Base-by-base conservation (phyloP, 2,329 filamentous ascomycete genomes). In the Amauroascus verrucosus region DNA sequence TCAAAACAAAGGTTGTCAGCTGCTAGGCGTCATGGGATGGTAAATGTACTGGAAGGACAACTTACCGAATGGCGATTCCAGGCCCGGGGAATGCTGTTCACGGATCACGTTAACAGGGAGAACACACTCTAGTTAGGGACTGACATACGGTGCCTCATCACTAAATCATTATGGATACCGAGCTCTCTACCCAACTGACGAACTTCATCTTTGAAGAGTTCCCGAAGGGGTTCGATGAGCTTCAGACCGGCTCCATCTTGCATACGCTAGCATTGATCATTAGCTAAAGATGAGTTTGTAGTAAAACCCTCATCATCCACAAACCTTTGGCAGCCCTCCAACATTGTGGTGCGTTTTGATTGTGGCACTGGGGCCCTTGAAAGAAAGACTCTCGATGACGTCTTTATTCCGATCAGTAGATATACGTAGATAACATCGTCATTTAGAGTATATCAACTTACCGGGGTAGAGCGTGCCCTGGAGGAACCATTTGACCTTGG, bases 141-240 rank as follows among this genome's bases (percentile, higher is more conserved):
- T 45, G 13, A 43, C 40, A 7, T 30, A 45, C 41, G 84, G 62
- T 88, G 85, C 41, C 86, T 74, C 81, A 82, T 86, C 56, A 88
- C 82, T n/a, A 88, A 79, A n/a, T 86, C 78, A 56, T 85, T 77
- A 32, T 81, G 76, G 55, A 88, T 85, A n/a, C 82, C 81, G 1
- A 88, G 74, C 55, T 84, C 75, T 14, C 77, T 79, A 18, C 85
- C 84, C 2, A 88, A 70, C 59, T 75, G 69, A 57, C 84, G 77
- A 30, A 87, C 85, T 70, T 90, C 85, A 60, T 90, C 84, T 67
- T 90, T 90, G 77, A 88, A 88, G 38, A 89, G 74, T 65, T 86
- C 82, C 37, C 84, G 77, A 1, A 89, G 77, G 5, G 85, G 85
- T 70, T 91, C 85, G 56, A 90, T 84, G 33, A 61, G 59, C 53